Base-by-base conservation (phyloP, 306 rosid species). In the Cucurbita pepo region DNA sequence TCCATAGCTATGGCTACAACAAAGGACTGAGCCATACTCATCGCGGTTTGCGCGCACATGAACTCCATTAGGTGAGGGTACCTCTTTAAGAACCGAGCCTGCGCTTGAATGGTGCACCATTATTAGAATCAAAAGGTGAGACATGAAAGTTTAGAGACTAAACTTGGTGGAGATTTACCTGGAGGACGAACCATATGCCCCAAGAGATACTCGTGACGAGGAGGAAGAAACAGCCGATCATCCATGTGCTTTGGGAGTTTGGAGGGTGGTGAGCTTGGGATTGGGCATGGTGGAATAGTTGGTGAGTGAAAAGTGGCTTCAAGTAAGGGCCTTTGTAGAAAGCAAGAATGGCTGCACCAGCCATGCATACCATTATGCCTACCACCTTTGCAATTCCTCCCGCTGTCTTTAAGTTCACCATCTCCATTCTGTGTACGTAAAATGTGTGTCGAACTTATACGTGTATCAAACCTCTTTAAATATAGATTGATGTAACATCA, bases 11-110 rank as follows among this genome's bases (percentile, higher is more conserved):
- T 72, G 18, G 95, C 96, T 10, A 92, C 78, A 25, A 40, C 83
- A 25, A 92, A 84, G 2, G 91, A 72, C 74, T 92, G 96, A 79
- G 84, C 77, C 58, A 89, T 80, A 48, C 95, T 92, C 21, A 83
- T 78, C 70, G 77, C 76, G 37, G 95, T 85, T 62, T 88, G 97
- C 45, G 85, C 88, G 55, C 89, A 81, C 55, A 94, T 90, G 40
- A 92, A 82, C 11, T 86, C 88, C 76, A 92, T 82, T 86, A 86
- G 87, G 66, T 94, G 83, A 52, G 92, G 97, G 60, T 85, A 92
- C 30, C 50, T 80, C 75, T 90, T 92, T 66, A 90, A 43, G 5
- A 90, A 79, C 67, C 77, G 73, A 47, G 79, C 87, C 97, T 92
- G 81, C 22, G 36, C 13, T 11, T 7, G 18, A 54, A 54, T 54